A percentile compares a stretch with the other conserved stretches of the same genome.
phyloP scores from a whole-genome alignment of 2,329 filamentous ascomycete species.

The Sporothrix pseudoabietina region DNA sequence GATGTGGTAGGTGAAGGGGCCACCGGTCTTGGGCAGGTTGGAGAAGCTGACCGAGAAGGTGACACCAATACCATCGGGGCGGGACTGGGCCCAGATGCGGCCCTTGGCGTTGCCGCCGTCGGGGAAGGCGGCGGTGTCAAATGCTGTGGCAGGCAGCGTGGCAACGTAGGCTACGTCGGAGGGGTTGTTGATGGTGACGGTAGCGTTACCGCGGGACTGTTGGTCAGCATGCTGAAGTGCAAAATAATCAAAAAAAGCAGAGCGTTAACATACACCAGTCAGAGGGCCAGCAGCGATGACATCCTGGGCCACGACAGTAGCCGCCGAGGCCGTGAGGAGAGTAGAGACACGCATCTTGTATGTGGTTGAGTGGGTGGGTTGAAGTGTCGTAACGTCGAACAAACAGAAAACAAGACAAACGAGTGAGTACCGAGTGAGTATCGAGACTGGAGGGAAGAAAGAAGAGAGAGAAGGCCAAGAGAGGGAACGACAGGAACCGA shows the following conservation, averaged over 20 bases:
- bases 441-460: neutral
- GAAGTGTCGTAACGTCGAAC: neutral
- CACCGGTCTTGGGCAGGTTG: constrained; percentile 41
- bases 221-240: neutral
- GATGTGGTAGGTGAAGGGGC: constrained; percentile 64
- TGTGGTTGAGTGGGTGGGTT: neutral
- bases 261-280: constrained; percentile 26
- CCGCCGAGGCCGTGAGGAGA: constrained; percentile 26
- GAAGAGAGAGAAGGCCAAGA: neutral
- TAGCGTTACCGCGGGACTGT: constrained; percentile 33
- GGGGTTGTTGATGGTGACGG: constrained; percentile 57
- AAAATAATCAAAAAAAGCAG: no score
- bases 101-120: constrained; percentile 55
- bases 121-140: constrained; percentile 52
- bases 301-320: constrained; percentile 24
- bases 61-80: constrained; percentile 40
- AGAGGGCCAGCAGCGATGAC: constrained; percentile 7
- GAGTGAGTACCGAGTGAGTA: neutral
- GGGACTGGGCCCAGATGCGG: constrained; percentile 38
- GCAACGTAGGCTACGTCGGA: constrained; percentile 57
- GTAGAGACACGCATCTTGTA: constrained; percentile 30
- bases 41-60: constrained; percentile 40
- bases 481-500: neutral
- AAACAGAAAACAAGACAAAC: neutral
- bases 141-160: constrained; percentile 55